Evolutionary conservation across 129 eudicot species (phyloP).

Genomic region (Glebionis coronaria): DNA sequence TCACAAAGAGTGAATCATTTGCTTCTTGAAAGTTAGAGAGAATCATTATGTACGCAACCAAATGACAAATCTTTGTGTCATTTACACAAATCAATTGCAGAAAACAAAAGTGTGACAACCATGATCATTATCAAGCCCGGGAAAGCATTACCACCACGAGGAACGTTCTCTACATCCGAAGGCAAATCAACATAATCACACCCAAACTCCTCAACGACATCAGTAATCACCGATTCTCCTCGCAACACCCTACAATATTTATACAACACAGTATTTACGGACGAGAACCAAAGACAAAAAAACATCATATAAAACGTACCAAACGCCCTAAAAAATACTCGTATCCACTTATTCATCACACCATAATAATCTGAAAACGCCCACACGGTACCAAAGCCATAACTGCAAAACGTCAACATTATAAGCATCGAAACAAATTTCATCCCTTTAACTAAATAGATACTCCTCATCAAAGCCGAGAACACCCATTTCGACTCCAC

Average conservation of each 20-base stretch:
- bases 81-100: neutral
- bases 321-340: constrained; percentile 30
- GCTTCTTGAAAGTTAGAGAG: too few species aligned
- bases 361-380: neutral
- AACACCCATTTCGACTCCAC: constrained; percentile 56
- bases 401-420: constrained; percentile 25
- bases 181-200: constrained; percentile 55
- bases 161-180: constrained; percentile 42
- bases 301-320: constrained; percentile 36
- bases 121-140: constrained; percentile 14
- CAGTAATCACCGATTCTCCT: constrained; percentile 36
- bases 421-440: constrained; percentile 29
- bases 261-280: constrained; percentile 51
- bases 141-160: constrained; percentile 35
- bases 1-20: too few species aligned
- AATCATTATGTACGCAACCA: too few species aligned
- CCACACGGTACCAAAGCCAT: constrained; percentile 25
- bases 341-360: constrained; percentile 25
- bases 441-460: constrained; percentile 46
- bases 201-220: constrained; percentile 18
- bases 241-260: constrained; percentile 71
- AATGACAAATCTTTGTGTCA: neutral
- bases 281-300: constrained; percentile 37
- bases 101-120: neutral
- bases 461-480: constrained; percentile 43